Base-by-base conservation (phyloP, 306 rosid species). In the Quercus engelmannii region DNA sequence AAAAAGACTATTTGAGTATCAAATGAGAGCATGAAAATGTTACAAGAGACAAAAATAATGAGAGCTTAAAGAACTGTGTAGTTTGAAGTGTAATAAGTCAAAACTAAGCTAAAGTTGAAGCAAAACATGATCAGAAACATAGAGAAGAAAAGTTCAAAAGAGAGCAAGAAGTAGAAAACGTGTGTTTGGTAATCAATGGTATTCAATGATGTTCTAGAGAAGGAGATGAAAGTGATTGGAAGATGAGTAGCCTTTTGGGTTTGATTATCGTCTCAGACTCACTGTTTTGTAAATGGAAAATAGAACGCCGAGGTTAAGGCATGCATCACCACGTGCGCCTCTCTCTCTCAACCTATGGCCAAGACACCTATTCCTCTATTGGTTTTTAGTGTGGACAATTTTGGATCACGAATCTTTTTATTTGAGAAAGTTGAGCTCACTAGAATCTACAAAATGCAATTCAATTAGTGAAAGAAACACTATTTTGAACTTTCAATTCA, bases 251-350 rank as follows among this genome's bases (percentile, higher is more conserved):
- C 4, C 15, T 55, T 82, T 38, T 17, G 74, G 71, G 55, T 84
- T 76, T 55, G 82, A 51, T 79, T 75, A 20, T 49, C 21, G 83
- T 55, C 74, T 73, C 82, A 33, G 77, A 35, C 71, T 76, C 70
- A 64, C 55, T 69, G 64, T 76, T 77, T 33, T 38, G 76, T 3
- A 76, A 76, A 59, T 63, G 19, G 59, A 64, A 46, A 54, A 79
- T 67, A 55, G 23, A 79, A 57, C 17, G 51, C 64, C 73, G 81
- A 70, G 73, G 76, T 55, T 63, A 43, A 75, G 84, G 79, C 84
- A 85, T 89, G 90, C 87, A 85, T 69, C 30, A 38, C 87, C 94
- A 91, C 91, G 91, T 91, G 88, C 92, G 62, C 61, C 74, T 84
- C 87, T 79, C 79, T 25, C 72, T n/a, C 52, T 9, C 19, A 3